Conservation (phyloP, 2,329 filamentous ascomycete species). For the Penicillium janthinellum region DNA sequence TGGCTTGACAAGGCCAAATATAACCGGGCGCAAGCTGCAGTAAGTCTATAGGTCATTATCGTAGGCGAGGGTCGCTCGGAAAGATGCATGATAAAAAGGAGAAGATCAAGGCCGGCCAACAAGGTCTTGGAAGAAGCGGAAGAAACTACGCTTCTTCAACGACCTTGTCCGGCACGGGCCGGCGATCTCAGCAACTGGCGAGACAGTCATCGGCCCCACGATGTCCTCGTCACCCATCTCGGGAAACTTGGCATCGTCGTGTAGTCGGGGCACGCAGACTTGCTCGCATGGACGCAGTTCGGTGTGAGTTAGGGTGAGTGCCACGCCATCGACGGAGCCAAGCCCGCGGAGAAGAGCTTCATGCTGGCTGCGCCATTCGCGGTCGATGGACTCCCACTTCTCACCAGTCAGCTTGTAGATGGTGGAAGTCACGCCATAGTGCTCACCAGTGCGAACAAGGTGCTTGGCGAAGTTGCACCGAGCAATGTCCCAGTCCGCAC, state of each 20-base stretch:
- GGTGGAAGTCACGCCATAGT: constrained; percentile 87
- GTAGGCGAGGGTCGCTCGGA: constrained; percentile 17
- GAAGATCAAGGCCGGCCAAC: constrained; percentile 35
- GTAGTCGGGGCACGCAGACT: constrained; percentile 47
- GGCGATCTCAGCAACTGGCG: constrained; percentile 46
- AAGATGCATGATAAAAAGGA: constrained; percentile 6
- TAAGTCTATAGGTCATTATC: constrained; percentile 34
- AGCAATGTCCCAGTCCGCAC: constrained; percentile 79
- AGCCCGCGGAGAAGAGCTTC: constrained; percentile 63
- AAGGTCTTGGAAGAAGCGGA: constrained; percentile 48
- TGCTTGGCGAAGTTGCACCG: constrained; percentile 87
- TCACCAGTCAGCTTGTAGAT: constrained; percentile 82
- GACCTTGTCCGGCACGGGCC: constrained; percentile 44
- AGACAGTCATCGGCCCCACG: constrained; percentile 81
- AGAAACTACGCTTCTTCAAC: constrained; percentile 46
- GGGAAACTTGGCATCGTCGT: constrained; percentile 76
- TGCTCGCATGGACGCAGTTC: constrained; percentile 52
- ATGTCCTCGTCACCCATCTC: constrained; percentile 88
- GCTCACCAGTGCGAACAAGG: constrained; percentile 81
- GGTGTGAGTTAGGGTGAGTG: constrained; percentile 42
- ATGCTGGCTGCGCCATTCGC: constrained; percentile 70
- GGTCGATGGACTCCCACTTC: constrained; percentile 84
- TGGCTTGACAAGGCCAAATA: background rate
- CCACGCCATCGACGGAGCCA: constrained; percentile 35
- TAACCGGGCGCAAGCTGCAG: constrained; percentile 27